Conservation (phyloP, 1,284 basidiomycete genomes). For the Apiotrichum sp. region DNA sequence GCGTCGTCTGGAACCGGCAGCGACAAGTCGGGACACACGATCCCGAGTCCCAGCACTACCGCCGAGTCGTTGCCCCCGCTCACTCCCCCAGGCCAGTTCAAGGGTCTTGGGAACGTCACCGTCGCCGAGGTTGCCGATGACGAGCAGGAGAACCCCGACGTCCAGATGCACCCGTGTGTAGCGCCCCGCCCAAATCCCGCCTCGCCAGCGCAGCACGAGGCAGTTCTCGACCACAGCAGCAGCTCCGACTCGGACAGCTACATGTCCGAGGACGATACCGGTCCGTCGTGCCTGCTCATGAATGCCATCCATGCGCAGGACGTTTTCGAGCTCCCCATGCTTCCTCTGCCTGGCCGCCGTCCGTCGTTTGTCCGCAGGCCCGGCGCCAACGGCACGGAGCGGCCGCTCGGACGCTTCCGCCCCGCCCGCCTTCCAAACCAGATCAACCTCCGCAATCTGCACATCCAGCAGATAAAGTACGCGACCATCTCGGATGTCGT, state of each 20-base stretch:
- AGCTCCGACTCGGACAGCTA: slow-evolving; percentile 9
- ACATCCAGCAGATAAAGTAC: slow-evolving; percentile 62
- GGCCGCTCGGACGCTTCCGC: slow-evolving; percentile 28
- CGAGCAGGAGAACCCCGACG: slow-evolving; percentile 19
- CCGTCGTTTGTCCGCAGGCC: slow-evolving; percentile 7
- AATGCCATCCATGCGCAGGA: slow-evolving; percentile 43
- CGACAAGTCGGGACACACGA: background rate
- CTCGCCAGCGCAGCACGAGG: background rate
- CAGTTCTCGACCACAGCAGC: slow-evolving; percentile 2
- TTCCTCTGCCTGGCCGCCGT: slow-evolving; percentile 14
- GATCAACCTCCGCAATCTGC: slow-evolving; percentile 45
- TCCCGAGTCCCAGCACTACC: slow-evolving; percentile 16
- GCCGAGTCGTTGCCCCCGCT: slow-evolving; percentile 12
- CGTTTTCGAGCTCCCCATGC: slow-evolving; percentile 40
- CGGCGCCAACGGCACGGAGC: background rate
- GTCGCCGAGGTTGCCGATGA: slow-evolving; percentile 9
- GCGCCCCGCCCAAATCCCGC: slow-evolving; percentile 24
- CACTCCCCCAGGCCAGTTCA: slow-evolving; percentile 4
- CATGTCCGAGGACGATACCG: slow-evolving; percentile 22
- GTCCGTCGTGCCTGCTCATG: slow-evolving; percentile 39
- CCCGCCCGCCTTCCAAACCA: slow-evolving; percentile 36
- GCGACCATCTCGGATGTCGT: slow-evolving; percentile 83
- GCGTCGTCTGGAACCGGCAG: slow-evolving; percentile 26
- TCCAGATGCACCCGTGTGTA: slow-evolving; percentile 43
- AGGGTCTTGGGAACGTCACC: background rate